Evolutionary conservation across 2,329 filamentous ascomycete species (phyloP).

Genomic region (Claviceps citrina): DNA sequence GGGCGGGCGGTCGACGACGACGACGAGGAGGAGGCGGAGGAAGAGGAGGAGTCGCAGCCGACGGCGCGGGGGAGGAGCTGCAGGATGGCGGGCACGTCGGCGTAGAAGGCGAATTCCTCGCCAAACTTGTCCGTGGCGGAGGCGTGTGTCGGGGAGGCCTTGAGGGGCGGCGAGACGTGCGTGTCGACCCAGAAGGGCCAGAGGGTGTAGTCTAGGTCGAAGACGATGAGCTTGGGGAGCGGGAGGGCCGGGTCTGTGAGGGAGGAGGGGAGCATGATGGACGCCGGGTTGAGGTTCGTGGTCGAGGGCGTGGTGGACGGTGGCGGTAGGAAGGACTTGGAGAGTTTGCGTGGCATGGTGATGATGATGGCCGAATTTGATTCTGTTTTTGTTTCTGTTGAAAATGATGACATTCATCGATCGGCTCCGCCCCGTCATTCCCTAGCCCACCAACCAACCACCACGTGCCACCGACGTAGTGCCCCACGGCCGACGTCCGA

Average conservation of each 20-base stretch:
- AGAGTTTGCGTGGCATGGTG: constrained; percentile 19
- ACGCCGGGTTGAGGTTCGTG: not conserved
- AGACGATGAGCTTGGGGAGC: constrained; percentile 70
- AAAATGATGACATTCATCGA: no score
- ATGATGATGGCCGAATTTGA: not conserved
- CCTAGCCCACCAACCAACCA: no score
- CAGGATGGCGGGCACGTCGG: constrained; percentile 52
- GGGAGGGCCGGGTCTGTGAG: constrained; percentile 42
- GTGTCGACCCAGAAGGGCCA: constrained; percentile 99
- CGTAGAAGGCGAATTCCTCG: constrained; percentile 57
- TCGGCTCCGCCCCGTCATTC: no score
- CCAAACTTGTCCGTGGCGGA: constrained; percentile 39
- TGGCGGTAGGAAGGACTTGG: constrained; percentile 12
- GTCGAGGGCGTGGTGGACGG: constrained; percentile 1
- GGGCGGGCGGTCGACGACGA: constrained; percentile 13
- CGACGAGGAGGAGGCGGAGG: constrained; percentile 25
- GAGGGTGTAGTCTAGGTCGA: constrained; percentile 96
- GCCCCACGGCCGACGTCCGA: not conserved
- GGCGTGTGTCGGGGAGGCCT: constrained; percentile 27
- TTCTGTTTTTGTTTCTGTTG: no score
- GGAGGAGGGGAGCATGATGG: constrained; percentile 22
- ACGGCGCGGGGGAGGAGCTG: constrained; percentile 30
- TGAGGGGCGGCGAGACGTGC: constrained; percentile 63
- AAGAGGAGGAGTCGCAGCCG: constrained; percentile 11
- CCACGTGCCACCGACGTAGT: no score